These are phyloP conservation scores for Plantago elongata DNA, from an alignment of 257 asterid genomes.

Conservation along the genomic window DNA sequence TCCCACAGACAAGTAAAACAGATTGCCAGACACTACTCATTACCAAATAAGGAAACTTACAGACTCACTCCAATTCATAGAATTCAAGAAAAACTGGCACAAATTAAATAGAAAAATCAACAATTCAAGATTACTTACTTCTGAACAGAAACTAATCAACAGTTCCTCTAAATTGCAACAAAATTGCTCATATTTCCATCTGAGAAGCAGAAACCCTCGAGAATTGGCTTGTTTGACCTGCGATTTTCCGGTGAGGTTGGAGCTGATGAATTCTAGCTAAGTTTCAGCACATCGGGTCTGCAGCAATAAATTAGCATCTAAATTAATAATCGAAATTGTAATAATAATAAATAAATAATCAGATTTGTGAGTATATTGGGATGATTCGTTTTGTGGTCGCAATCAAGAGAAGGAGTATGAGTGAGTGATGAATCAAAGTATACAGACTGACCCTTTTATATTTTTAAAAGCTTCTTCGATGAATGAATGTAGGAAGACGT, in stretches of 20 bases:
- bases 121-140: constrained; percentile 7
- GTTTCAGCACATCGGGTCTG: constrained; percentile 25
- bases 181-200: constrained; percentile 21
- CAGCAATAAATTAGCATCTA: constrained; percentile 28
- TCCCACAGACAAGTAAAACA: too few species aligned
- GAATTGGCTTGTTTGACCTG: constrained; percentile 21
- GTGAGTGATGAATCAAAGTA: constrained; percentile 27
- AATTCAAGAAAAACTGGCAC: not conserved
- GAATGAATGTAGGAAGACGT: too few species aligned
- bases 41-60: too few species aligned
- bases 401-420: constrained; percentile 21
- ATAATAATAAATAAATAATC: constrained; percentile 20
- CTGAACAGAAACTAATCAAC: constrained; percentile 12
- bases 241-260: constrained; percentile 13
- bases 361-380: constrained; percentile 18
- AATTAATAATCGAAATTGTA: constrained; percentile 6
- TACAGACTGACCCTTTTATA: constrained; percentile 15
- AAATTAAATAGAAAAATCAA: not conserved
- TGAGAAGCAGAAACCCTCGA: constrained; percentile 13
- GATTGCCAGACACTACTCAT: too few species aligned
- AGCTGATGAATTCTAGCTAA: constrained; percentile 9
- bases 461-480: too few species aligned
- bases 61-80: not conserved
- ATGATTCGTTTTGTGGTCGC: constrained; percentile 31
- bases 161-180: constrained; percentile 34